Evolutionary conservation across 176 grass and related monocot species (phyloP).

Genomic region (Poa pratensis): DNA sequence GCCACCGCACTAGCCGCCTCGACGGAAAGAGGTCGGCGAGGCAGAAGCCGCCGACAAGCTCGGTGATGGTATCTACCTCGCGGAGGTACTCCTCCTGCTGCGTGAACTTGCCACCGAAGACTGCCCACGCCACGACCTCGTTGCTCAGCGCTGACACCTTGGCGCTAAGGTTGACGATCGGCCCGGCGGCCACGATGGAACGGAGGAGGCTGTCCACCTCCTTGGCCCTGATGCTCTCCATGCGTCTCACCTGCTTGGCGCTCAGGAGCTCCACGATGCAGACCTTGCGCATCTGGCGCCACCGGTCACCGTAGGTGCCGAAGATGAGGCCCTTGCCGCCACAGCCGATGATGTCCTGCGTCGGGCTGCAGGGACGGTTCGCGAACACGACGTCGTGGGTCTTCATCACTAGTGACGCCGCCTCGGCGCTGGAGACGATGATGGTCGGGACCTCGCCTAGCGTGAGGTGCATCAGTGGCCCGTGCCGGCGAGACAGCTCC

Average conservation of each 20-base stretch:
- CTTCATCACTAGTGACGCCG: not conserved
- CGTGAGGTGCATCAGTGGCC: too few relatives aligned
- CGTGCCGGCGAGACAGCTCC: too few relatives aligned
- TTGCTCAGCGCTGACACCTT: not conserved
- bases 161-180: not conserved
- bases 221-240: not conserved
- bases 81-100: not conserved
- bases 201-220: not conserved
- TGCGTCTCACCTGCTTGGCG: not conserved
- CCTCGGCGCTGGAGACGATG: too few relatives aligned
- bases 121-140: not conserved
- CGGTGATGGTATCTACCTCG: too few relatives aligned
- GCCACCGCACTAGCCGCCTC: too few relatives aligned
- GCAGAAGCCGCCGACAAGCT: too few relatives aligned
- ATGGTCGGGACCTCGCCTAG: too few relatives aligned
- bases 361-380: not conserved
- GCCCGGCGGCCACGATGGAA: not conserved
- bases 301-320: not conserved
- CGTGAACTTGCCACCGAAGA: not conserved
- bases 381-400: not conserved
- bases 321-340: not conserved
- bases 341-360: not conserved
- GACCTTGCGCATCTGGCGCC: not conserved
- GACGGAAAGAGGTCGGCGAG: not conserved
- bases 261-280: constrained; percentile 6